phyloP scores from a whole-genome alignment of 2,329 filamentous ascomycete genomes.

The Tolypocladium amazonense region DNA sequence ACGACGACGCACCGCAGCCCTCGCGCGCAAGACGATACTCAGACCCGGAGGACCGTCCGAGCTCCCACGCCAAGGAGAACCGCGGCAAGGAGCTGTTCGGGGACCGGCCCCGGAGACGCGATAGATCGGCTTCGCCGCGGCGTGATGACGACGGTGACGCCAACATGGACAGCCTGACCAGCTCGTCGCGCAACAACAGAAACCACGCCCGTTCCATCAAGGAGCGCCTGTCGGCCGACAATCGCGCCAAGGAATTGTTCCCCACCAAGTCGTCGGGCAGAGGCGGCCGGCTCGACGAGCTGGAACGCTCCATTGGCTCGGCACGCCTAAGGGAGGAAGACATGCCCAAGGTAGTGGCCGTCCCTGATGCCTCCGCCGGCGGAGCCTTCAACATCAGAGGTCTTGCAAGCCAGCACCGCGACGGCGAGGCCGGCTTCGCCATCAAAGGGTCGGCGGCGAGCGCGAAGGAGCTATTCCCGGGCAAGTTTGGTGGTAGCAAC shows the following conservation, averaged over 20 bases:
- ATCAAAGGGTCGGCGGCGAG: slow-evolving; percentile 54
- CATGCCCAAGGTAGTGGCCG: slow-evolving; percentile 47
- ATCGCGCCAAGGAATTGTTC: slow-evolving; percentile 27
- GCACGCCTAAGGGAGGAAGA: slow-evolving; percentile 24
- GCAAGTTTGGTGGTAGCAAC: slow-evolving; percentile 46
- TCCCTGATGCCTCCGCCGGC: slow-evolving; percentile 30
- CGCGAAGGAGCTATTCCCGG: slow-evolving; percentile 59
- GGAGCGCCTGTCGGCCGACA: slow-evolving; percentile 18
- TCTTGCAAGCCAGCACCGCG: slow-evolving; percentile 33
- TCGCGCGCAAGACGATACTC: slow-evolving; percentile 14
- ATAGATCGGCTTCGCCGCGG: slow-evolving; percentile 42
- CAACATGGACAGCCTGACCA: slow-evolving; percentile 21
- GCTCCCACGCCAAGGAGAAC: slow-evolving; percentile 26
- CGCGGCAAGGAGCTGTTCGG: slow-evolving; percentile 56
- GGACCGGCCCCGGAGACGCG: slow-evolving; percentile 21
- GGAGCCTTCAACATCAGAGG: slow-evolving; percentile 51
- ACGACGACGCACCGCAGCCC: slow-evolving; percentile 54
- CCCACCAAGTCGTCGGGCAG: slow-evolving; percentile 19
- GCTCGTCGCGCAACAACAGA: slow-evolving; percentile 23
- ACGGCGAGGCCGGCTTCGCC: slow-evolving; percentile 39
- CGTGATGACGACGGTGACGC: slow-evolving; percentile 32
- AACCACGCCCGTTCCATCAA: slow-evolving; percentile 21
- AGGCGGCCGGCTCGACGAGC: slow-evolving; percentile 23
- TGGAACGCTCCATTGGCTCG: slow-evolving; percentile 27
- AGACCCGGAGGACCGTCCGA: slow-evolving; percentile 14